phyloP scores from a whole-genome alignment of 2,329 filamentous ascomycete species.

The Pseudogymnoascus sp. region DNA sequence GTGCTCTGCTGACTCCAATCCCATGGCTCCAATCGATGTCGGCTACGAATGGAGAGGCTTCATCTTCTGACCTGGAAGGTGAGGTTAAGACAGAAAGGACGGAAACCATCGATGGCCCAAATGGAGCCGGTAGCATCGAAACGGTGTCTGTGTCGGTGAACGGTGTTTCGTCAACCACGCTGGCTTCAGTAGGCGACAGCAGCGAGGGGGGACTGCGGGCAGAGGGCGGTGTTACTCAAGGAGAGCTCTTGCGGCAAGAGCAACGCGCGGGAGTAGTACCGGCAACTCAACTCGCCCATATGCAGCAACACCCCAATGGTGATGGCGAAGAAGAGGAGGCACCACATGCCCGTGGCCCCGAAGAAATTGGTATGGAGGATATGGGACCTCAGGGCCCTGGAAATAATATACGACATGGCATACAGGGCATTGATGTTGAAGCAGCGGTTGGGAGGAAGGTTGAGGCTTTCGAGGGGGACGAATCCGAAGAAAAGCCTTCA shows the following conservation, averaged over 20 bases:
- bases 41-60: neutral
- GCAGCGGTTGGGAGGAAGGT: conserved; percentile 50
- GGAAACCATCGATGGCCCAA: conserved; percentile 73
- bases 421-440: conserved; percentile 51
- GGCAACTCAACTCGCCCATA: conserved; percentile 45
- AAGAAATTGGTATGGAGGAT: conserved; percentile 77
- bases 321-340: conserved; percentile 51
- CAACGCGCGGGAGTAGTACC: conserved; percentile 75
- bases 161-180: conserved; percentile 45
- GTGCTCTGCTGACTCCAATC: conserved; percentile 86
- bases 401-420: conserved; percentile 31
- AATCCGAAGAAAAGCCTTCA: conserved; percentile 17
- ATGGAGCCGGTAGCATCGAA: conserved; percentile 70
- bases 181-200: conserved; percentile 20
- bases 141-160: conserved; percentile 72
- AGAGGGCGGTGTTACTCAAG: conserved; percentile 62
- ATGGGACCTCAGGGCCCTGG: conserved; percentile 62
- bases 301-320: conserved; percentile 25
- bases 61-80: conserved; percentile 41
- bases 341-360: conserved; percentile 77
- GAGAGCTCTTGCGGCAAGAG: conserved; percentile 77
- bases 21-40: conserved; percentile 57
- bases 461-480: conserved; percentile 26
- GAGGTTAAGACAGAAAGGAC: conserved; percentile 66
- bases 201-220: conserved; percentile 22